Evolutionary conservation across 352 stramenopile genomes (phyloP), one percentile per base, ranked within the genome.

Genomic region (Globisporangium apiculatum): DNA sequence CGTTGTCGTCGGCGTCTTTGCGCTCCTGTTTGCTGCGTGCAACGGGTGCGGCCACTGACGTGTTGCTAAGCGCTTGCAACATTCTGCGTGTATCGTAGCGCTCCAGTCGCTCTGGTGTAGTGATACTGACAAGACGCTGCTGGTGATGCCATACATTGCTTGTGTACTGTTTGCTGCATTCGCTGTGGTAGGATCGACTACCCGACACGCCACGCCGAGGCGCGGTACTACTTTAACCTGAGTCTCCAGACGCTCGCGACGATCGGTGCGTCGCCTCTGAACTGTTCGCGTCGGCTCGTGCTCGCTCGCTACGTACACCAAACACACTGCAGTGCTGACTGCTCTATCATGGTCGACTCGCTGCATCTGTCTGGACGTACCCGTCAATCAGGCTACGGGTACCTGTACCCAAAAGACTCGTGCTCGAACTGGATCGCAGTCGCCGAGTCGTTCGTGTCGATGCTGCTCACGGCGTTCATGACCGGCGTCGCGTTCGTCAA

Each of bases 401-500:
- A 66, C 47, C 57, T 87, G 4, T 81, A 71, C 41, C 76, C 76
- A 7, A 65, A 51, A 11, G 68, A 79, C 36, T 54, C 67, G n/a
- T 87, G 76, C 56, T 69, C 74, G 2, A 79, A 76, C 60, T 87
- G 69, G 74, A 66, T 85, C 36, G 49, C 64, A 17, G 69, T 71
- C 35, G n/a, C 68, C 61, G 74, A 87, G 65, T 70, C 72, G 6
- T 85, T 85, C 49, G 52, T 76, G 7, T 75, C 74, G 17, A 85
- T 87, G 71, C 69, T 87, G 41, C 49, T 82, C 9, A 74, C 67
- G 15, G 80, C 76, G 42, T 75, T 85, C 50, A 75, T 83, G 62
- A 87, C 76, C 1, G 74, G 76, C 47, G 66, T 87, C n/a, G 67
- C 71, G 12, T 87, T 87, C 48, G 76, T 79, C 38, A 87, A 87